Base-by-base conservation (phyloP, 306 rosid species). In the Fagus sylvatica region DNA sequence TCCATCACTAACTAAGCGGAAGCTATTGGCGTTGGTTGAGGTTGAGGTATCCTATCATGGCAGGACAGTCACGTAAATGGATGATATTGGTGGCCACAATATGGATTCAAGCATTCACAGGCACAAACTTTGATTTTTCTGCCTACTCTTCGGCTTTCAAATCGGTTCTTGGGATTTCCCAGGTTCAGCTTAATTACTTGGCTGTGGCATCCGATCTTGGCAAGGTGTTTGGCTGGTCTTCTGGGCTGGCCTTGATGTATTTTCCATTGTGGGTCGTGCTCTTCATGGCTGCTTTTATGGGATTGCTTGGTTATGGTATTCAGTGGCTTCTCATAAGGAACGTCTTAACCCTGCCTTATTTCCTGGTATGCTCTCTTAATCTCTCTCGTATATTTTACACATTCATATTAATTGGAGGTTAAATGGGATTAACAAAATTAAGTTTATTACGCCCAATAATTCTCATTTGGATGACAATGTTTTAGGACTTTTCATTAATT, bases 21-120 rank as follows among this genome's bases (percentile, higher is more conserved):
- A n/a, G n/a, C n/a, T n/a, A n/a, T n/a, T n/a, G n/a, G n/a, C n/a
- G n/a, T n/a, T n/a, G n/a, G n/a, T n/a, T n/a, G n/a, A n/a, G n/a
- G n/a, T n/a, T n/a, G n/a, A n/a, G n/a, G n/a, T n/a, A n/a, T n/a
- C n/a, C n/a, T n/a, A n/a, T 19, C 32, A 92, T 92, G 98, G 85
- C 85, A 5, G 96, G 96, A 22, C 92, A 94, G 54, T n/a, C n/a
- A n/a, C n/a, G 36, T 16, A 16, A 65, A 17, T 13, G 97, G 98
- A 84, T 90, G 93, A 87, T 92, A 68, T 77, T 94, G 7, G 93
- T 92, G 28, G 97, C 86, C 3, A 94, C 96, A 0, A 89, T 94
- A 32, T 94, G 98, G 97, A 86, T 94, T 78, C 98, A 94, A 65
- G 92, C 98, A 0, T 94, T 92, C 78, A 94, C 98, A 0, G 97